Conservation (phyloP, 2,329 filamentous ascomycete species). For the Diplodia seriata region DNA sequence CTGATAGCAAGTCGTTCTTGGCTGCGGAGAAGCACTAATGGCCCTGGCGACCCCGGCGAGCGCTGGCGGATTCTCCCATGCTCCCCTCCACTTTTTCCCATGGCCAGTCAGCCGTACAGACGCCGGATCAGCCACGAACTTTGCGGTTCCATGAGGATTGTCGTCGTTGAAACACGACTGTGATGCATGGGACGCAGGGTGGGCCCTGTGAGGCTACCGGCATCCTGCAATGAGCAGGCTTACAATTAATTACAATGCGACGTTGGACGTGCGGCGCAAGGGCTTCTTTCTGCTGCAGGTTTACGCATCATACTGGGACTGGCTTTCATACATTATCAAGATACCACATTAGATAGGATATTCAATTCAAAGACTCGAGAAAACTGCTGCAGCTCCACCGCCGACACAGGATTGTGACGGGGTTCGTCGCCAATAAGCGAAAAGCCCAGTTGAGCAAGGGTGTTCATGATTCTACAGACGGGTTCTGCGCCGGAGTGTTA, state of each 20-base stretch:
- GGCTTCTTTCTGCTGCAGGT: neutral
- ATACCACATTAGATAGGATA: neutral
- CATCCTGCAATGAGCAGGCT: neutral
- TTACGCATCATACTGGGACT: neutral
- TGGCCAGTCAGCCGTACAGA: neutral
- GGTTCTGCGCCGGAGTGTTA: no score
- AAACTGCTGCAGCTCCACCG: neutral
- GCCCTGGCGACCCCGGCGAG: neutral
- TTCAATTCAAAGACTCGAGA: neutral
- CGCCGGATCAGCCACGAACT: neutral
- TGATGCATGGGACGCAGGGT: neutral
- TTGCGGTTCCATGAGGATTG: slow-evolving; percentile 3
- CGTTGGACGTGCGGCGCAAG: neutral
- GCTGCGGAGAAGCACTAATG: slow-evolving; percentile 13
- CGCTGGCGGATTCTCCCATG: neutral
- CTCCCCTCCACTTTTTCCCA: neutral
- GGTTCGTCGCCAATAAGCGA: no score
- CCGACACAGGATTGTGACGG: no score
- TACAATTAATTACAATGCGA: neutral
- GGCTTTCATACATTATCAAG: neutral
- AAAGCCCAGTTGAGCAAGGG: no score
- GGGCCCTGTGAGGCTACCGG: neutral
- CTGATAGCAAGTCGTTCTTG: slow-evolving; percentile 45
- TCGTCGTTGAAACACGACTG: neutral
- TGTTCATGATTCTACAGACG: no score